Evolutionary conservation across 768 basidiomycete species (phyloP), one percentile per base, ranked within the genome.

Genomic region (Rhodosporidiobolus sp.): DNA sequence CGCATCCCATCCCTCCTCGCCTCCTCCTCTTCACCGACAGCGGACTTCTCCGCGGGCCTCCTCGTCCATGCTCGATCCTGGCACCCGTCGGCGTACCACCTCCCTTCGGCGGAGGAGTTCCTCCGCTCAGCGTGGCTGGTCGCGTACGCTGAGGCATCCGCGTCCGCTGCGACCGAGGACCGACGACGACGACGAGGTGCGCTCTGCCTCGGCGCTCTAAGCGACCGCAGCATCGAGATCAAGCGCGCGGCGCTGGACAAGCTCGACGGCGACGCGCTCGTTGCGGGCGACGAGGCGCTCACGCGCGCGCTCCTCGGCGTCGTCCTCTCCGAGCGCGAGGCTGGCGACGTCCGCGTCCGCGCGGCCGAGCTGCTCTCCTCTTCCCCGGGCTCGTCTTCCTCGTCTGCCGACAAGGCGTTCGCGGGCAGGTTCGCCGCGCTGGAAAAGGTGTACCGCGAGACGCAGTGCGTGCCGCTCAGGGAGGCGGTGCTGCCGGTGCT

Each of bases 401-500:
- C 62, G 28, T 9, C 1, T 3, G 0, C 38, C 17, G 7, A 12
- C 43, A 8, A 28, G 1, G 20, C 35, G 14, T 24, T 24, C 1
- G 26, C 17, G 26, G n/a, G 35, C 3, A 3, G 35, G 3, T 69
- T 67, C 54, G 38, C 10, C 11, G 48, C 11, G 1, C 22, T 65
- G 1, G 16, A 24, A 5, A 3, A n/a, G 8, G n/a, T 65, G 8
- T 26, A 43, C n/a, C 1, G 4, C 2, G 6, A 35, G 16, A 69
- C 74, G 24, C 50, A 56, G 24, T 63, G 55, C 48, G 67, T 76
- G 16, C 74, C 74, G 24, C 54, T 76, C 3, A 50, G 68, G 11
- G 70, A 76, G 26, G 74, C 70, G 10, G 43, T 72, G 10, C 65
- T 76, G 22, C 65, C 74, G 8, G 34, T 76, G 24, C 38, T 76